phyloP scores from a whole-genome alignment of 1,284 basidiomycete genomes.

The Leccinum griseonigrum region DNA sequence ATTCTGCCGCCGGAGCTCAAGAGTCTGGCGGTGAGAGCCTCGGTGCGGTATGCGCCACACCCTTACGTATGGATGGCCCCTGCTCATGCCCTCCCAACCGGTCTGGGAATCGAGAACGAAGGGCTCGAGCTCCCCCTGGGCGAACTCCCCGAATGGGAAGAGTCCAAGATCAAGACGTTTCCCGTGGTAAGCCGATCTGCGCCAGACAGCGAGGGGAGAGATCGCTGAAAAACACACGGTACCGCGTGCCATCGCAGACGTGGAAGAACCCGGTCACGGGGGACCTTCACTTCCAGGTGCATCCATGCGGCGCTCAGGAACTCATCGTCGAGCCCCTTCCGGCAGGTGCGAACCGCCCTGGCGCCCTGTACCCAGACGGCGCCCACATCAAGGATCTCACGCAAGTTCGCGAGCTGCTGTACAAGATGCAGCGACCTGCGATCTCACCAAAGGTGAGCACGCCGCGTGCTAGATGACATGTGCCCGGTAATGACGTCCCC shows the following conservation, averaged over 20 bases:
- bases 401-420: constrained; percentile 59
- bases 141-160: constrained; percentile 66
- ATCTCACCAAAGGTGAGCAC: constrained; percentile 56
- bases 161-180: constrained; percentile 61
- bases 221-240: background rate
- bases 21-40: constrained; percentile 74
- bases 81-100: constrained; percentile 61
- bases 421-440: constrained; percentile 72
- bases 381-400: constrained; percentile 60
- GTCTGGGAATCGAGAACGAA: constrained; percentile 69
- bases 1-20: constrained; percentile 73
- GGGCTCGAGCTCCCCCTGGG: constrained; percentile 55
- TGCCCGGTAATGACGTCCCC: background rate
- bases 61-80: constrained; percentile 79
- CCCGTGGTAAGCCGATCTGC: constrained; percentile 51
- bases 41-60: constrained; percentile 66
- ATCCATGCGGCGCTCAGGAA: constrained; percentile 53
- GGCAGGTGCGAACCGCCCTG: constrained; percentile 39
- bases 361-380: constrained; percentile 66
- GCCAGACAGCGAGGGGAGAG: background rate
- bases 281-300: constrained; percentile 67
- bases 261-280: constrained; percentile 83
- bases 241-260: constrained; percentile 37
- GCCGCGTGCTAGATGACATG: background rate
- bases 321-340: constrained; percentile 59